Evolutionary conservation across 2,329 filamentous ascomycete genomes (phyloP).

Genomic region (Alternaria triticina): DNA sequence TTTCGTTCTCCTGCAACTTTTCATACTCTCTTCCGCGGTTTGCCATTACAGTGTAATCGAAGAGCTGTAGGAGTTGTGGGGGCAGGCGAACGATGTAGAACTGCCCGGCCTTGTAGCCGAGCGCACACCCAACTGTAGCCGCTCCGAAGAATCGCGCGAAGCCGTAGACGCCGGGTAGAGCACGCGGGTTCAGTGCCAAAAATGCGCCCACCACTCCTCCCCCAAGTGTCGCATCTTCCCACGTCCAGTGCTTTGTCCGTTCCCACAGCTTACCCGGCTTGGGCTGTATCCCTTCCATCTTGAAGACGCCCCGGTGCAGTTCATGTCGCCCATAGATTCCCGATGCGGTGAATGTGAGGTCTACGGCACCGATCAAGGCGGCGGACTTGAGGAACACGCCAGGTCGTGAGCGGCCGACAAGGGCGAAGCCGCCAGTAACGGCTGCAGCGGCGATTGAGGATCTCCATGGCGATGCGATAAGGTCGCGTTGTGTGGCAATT

Average conservation of each 20-base stretch:
- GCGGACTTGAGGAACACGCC: conserved; percentile 22
- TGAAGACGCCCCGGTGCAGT: conserved; percentile 27
- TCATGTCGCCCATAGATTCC: conserved; percentile 21
- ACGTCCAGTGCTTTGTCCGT: conserved; percentile 21
- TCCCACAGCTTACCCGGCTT: conserved; percentile 29
- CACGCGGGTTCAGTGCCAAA: conserved; percentile 18
- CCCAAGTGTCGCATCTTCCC: conserved; percentile 20
- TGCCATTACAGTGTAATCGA: conserved; percentile 1
- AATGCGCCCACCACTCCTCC: conserved; percentile 23
- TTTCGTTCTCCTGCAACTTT: conserved; percentile 12
- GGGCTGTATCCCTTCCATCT: conserved; percentile 21
- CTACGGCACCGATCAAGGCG: conserved; percentile 14
- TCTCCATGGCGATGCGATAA: conserved; percentile 12
- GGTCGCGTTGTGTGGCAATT: conserved; percentile 10
- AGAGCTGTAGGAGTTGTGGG: not conserved
- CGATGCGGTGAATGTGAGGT: conserved; percentile 12
- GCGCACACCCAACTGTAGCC: conserved; percentile 20
- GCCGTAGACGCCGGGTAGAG: conserved; percentile 24
- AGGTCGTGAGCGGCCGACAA: conserved; percentile 22
- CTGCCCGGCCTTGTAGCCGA: conserved; percentile 12
- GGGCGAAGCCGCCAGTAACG: conserved; percentile 16
- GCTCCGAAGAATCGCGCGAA: conserved; percentile 24
- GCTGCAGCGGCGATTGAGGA: conserved; percentile 12
- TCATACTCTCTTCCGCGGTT: conserved; percentile 6
- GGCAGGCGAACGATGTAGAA: not conserved